Percentiles rank a stretch among this genome's conserved stretches.
phyloP scores from a whole-genome alignment of 75 land plant species.

The Cupressus sempervirens region DNA sequence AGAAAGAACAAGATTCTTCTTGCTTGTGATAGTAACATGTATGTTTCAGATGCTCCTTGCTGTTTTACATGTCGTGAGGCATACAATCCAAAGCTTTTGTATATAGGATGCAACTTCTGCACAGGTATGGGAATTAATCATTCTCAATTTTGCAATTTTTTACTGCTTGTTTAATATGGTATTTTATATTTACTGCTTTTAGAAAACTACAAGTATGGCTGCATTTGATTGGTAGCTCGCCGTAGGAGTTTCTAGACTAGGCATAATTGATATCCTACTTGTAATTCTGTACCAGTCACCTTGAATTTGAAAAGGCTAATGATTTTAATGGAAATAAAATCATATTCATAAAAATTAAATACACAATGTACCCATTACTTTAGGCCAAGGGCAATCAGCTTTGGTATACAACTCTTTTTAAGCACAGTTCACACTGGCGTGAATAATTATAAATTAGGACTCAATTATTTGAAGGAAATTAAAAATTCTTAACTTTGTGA shows the following conservation, averaged over 20 bases:
- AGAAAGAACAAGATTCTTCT: conserved; percentile 23
- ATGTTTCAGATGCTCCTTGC: conserved; percentile 11
- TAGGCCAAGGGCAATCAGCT: neutral
- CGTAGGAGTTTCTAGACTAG: neutral
- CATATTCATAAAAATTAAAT: neutral
- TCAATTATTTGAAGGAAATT: neutral
- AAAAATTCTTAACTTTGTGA: no score
- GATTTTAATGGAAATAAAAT: neutral
- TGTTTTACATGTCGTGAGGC: conserved; percentile 49
- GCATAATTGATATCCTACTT: neutral
- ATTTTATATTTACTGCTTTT: neutral
- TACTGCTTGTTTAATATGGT: neutral
- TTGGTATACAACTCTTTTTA: neutral
- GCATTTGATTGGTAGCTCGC: neutral
- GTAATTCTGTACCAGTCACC: neutral
- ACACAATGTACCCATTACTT: neutral
- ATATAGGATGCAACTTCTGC: conserved; percentile 59
- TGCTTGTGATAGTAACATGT: conserved; percentile 8
- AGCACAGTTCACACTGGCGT: neutral
- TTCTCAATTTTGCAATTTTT: neutral
- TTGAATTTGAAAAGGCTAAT: neutral
- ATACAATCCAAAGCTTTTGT: conserved; percentile 26
- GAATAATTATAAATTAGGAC: neutral
- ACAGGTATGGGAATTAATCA: conserved; percentile 30
- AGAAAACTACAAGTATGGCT: neutral